phyloP scores from a whole-genome alignment of 768 basidiomycete genomes.

The Boletus subparvulus region DNA sequence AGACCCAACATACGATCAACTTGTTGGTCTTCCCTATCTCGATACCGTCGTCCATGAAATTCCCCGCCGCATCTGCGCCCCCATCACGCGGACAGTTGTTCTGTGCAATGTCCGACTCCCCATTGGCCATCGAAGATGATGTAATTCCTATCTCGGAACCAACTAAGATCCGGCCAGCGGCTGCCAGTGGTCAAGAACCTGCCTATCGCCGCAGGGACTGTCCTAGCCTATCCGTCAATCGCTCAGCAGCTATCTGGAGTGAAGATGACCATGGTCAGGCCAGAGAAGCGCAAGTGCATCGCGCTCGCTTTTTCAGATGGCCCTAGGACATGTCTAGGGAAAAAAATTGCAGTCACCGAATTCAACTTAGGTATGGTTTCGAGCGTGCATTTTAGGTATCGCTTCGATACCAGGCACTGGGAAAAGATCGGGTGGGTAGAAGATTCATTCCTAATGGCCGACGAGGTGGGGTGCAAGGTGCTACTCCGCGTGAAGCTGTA shows the following conservation, averaged over 20 bases:
- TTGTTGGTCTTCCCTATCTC: constrained; percentile 52
- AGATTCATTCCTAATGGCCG: constrained; percentile 9
- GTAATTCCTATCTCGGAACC: constrained; percentile 54
- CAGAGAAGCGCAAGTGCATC: constrained; percentile 46
- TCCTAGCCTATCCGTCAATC: constrained; percentile 38
- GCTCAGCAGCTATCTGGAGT: constrained; percentile 58
- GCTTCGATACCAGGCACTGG: background rate
- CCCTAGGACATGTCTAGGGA: constrained; percentile 48
- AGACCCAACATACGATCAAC: constrained; percentile 57
- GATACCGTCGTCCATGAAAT: constrained; percentile 49
- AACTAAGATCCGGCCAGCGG: constrained; percentile 39
- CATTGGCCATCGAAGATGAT: constrained; percentile 51
- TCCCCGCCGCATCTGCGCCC: constrained; percentile 32
- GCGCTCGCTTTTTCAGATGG: constrained; percentile 50
- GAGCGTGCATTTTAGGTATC: too few relatives aligned
- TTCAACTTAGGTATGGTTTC: constrained; percentile 28
- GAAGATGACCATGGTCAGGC: constrained; percentile 34
- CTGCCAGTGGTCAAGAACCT: constrained; percentile 33
- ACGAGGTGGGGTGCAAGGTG: constrained; percentile 23
- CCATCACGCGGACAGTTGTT: constrained; percentile 8
- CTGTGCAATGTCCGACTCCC: background rate
- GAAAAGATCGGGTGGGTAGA: background rate
- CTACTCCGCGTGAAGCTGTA: constrained; percentile 23
- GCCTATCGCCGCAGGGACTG: constrained; percentile 46
- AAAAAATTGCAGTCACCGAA: constrained; percentile 43